A percentile compares a stretch with the other conserved stretches of the same genome.
phyloP scores from a whole-genome alignment of 2,329 filamentous ascomycete species.

The Penicillium aurantiogriseum region DNA sequence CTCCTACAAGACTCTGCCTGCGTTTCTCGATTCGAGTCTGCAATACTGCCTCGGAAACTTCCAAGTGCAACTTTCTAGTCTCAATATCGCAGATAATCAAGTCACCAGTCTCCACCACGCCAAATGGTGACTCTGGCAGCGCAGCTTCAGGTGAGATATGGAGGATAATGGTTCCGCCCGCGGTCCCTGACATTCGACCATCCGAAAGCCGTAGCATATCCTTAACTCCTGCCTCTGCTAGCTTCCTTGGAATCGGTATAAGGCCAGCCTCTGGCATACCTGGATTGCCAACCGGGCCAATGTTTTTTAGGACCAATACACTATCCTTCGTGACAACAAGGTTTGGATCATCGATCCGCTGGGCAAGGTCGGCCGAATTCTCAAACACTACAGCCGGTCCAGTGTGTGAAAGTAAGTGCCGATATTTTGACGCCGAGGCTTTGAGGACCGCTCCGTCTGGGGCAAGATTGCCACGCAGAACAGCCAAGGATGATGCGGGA shows the following conservation, averaged over 20 bases:
- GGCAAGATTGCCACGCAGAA: conserved; percentile 50
- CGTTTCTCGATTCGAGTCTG: conserved; percentile 36
- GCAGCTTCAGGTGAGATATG: conserved; percentile 55
- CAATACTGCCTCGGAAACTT: conserved; percentile 45
- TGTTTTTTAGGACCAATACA: conserved; percentile 50
- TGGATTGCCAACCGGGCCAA: conserved; percentile 52
- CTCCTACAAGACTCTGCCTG: conserved; percentile 18
- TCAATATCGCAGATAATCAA: conserved; percentile 49
- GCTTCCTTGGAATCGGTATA: conserved; percentile 52
- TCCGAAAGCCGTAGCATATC: conserved; percentile 57
- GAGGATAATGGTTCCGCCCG: conserved; percentile 55
- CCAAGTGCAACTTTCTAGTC: conserved; percentile 42
- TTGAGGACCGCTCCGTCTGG: conserved; percentile 52
- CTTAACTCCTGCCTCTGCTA: conserved; percentile 47
- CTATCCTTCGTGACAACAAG: conserved; percentile 47
- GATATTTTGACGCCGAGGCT: conserved; percentile 52
- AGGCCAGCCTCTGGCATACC: conserved; percentile 55
- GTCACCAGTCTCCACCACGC: conserved; percentile 51
- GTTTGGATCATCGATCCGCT: conserved; percentile 47
- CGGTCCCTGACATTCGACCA: conserved; percentile 56
- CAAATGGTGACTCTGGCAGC: conserved; percentile 48
- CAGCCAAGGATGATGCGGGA: conserved; percentile 46
- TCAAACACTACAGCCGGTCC: conserved; percentile 51
- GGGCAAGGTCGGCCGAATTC: conserved; percentile 48
- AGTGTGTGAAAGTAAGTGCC: conserved; percentile 44